Evolutionary conservation across 1,284 basidiomycete species (phyloP).

Genomic region (Cutaneotrichosporon cutaneum): DNA sequence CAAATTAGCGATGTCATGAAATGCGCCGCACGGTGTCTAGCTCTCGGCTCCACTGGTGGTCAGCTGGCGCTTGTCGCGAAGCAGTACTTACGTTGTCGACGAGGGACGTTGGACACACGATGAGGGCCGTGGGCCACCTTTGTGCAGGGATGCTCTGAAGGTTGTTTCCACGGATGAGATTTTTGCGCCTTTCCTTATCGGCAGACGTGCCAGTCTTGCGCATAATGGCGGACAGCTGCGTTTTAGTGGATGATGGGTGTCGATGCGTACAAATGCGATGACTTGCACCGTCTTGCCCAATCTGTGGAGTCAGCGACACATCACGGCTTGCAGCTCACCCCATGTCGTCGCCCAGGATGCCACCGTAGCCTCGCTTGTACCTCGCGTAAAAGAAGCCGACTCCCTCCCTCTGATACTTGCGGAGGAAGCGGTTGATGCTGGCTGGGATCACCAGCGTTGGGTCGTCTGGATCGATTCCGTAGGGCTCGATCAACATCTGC

Average conservation of each 20-base stretch:
- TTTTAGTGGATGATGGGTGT: conserved; percentile 4
- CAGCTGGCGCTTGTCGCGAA: conserved; percentile 25
- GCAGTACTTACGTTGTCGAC: conserved; percentile 48
- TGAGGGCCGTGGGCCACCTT: conserved; percentile 48
- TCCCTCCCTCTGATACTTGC: conserved; percentile 56
- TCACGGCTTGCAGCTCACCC: conserved; percentile 35
- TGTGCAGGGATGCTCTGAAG: conserved; percentile 26
- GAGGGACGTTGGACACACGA: conserved; percentile 52
- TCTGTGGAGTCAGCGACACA: conserved; percentile 16
- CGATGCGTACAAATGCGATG: conserved; percentile 40
- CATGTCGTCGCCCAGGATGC: conserved; percentile 58
- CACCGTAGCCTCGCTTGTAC: conserved; percentile 52
- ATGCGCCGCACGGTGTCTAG: conserved; percentile 47
- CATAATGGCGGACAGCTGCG: conserved; percentile 56
- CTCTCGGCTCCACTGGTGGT: conserved; percentile 54
- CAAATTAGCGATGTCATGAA: neutral
- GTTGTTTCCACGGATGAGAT: conserved; percentile 22
- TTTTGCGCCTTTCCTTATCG: conserved; percentile 46
- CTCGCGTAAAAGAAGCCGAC: conserved; percentile 55
- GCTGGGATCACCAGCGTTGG: conserved; percentile 47
- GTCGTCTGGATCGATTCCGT: conserved; percentile 28
- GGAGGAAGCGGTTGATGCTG: conserved; percentile 55
- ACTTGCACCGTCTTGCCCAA: conserved; percentile 53
- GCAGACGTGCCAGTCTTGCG: conserved; percentile 50
- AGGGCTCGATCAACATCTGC: conserved; percentile 28